These are phyloP conservation scores for Calocera viscosa DNA, from an alignment of 768 basidiomycete species.

Conservation along the genomic window DNA sequence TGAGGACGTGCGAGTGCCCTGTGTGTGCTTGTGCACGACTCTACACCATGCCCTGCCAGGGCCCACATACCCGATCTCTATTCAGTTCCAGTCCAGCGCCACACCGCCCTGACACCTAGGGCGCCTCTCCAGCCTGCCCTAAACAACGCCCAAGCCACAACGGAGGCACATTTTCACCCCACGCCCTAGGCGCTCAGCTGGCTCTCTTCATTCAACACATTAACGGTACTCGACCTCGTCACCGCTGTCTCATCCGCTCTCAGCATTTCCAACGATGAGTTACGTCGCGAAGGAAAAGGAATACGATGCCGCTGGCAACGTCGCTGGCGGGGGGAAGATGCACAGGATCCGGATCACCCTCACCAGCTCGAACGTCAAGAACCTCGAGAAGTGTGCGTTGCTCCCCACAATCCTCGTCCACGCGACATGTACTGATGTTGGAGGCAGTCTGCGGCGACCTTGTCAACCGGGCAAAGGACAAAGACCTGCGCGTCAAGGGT, in stretches of 20 bases:
- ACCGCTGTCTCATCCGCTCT: conserved; percentile 21
- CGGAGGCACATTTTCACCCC: too few relatives aligned
- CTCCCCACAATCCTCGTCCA: background rate
- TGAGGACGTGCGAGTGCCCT: too few relatives aligned
- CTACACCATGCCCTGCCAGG: too few relatives aligned
- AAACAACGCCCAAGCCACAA: too few relatives aligned
- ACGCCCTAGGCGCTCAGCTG: background rate
- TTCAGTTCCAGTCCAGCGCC: too few relatives aligned
- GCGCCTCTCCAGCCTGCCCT: too few relatives aligned
- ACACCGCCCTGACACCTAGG: too few relatives aligned
- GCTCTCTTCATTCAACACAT: background rate
- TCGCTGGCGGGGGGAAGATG: conserved; percentile 79
- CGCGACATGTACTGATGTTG: background rate
- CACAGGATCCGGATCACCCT: conserved; percentile 99
- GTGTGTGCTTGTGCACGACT: too few relatives aligned
- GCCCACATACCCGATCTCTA: too few relatives aligned
- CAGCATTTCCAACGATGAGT: conserved; percentile 51
- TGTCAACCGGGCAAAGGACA: conserved; percentile 98
- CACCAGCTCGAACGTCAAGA: conserved; percentile 94
- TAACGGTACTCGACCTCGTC: conserved; percentile 8
- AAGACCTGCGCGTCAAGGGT: conserved; percentile 97
- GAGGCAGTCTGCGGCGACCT: conserved; percentile 79
- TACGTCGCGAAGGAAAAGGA: conserved; percentile 99
- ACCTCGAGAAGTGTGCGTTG: conserved; percentile 88
- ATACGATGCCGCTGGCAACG: conserved; percentile 85